These are phyloP conservation scores for Clonostachys solani DNA, from an alignment of 2,329 filamentous ascomycete species.

Conservation along the genomic window DNA sequence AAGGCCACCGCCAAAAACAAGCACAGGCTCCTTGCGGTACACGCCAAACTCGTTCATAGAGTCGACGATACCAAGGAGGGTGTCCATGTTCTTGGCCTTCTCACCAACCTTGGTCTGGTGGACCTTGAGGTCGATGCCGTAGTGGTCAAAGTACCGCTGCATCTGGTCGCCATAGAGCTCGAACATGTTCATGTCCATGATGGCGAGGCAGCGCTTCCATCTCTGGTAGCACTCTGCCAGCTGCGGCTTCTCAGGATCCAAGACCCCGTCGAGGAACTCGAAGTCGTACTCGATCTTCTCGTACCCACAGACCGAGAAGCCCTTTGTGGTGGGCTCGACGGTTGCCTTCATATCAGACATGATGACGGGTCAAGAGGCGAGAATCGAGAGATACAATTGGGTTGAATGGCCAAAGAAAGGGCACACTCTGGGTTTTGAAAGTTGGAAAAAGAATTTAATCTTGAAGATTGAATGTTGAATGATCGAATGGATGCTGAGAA, in stretches of 20 bases:
- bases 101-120: conserved; percentile 74
- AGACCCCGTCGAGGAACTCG: conserved; percentile 66
- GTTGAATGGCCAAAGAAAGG: conserved; percentile 4
- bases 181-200: conserved; percentile 70
- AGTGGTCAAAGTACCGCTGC: conserved; percentile 62
- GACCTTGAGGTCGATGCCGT: conserved; percentile 57
- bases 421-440: not conserved
- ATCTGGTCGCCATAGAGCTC: conserved; percentile 63
- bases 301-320: conserved; percentile 68
- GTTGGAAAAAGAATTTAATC: not conserved
- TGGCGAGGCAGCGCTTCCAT: conserved; percentile 62
- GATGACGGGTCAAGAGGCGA: conserved; percentile 10
- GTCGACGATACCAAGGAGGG: conserved; percentile 64
- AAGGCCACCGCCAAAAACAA: conserved; percentile 64
- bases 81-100: conserved; percentile 71
- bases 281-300: conserved; percentile 77
- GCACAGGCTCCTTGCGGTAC: conserved; percentile 63
- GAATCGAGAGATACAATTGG: not conserved
- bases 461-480: not conserved
- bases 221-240: conserved; percentile 61
- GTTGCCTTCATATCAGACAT: conserved; percentile 70
- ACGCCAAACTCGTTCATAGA: conserved; percentile 73
- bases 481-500: no score
- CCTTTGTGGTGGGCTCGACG: conserved; percentile 57
- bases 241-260: conserved; percentile 54